Evolutionary conservation across 345 rosid species (phyloP), one percentile per base, ranked within the genome.

Genomic region (Ricinus communis): DNA sequence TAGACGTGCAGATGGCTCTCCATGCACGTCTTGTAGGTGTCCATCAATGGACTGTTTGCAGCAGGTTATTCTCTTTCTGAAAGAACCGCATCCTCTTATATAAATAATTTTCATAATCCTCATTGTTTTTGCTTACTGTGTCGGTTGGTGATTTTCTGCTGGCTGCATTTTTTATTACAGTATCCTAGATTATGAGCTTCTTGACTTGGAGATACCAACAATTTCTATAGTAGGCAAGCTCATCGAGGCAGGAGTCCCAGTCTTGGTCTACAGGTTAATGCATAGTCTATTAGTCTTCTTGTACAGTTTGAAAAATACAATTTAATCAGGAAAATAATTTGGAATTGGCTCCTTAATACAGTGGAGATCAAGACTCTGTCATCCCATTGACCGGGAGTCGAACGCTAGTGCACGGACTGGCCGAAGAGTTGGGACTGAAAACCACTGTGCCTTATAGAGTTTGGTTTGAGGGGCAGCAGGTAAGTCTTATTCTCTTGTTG

Each of bases 1-100:
- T 68, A 78, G 99, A 95, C 78, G 97, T 95, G 74, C 96, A 90
- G 77, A 83, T 60, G 41, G 97, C 99, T 76, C 95, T 95, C 51
- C 99, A 89, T 73, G 99, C 97, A 10, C 85, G 87, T 16, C 96
- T 95, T 22, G 81, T 95, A 0, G 97, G 99, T 63, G 96, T 90
- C 53, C 86, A 82, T 13, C 69, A 76, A 74, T 95, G 99, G 97
- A 73, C 62, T 57, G 93, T 89, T 58, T 95, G 99, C 87, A 95
- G 96, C 99, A 86, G 83, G 99, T 95, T 86, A 86, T 59, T 79
- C 53, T 63, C 78, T 71, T 43, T 43, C 50, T 51, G 66, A 43
- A 13, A 28, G n/a, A n/a, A n/a, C n/a, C n/a, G n/a, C n/a, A n/a
- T n/a, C n/a, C n/a, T n/a, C n/a, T n/a, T n/a, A n/a, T n/a, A n/a